phyloP scores from a whole-genome alignment of 1,284 basidiomycete species.

The Moniliella sp. region DNA sequence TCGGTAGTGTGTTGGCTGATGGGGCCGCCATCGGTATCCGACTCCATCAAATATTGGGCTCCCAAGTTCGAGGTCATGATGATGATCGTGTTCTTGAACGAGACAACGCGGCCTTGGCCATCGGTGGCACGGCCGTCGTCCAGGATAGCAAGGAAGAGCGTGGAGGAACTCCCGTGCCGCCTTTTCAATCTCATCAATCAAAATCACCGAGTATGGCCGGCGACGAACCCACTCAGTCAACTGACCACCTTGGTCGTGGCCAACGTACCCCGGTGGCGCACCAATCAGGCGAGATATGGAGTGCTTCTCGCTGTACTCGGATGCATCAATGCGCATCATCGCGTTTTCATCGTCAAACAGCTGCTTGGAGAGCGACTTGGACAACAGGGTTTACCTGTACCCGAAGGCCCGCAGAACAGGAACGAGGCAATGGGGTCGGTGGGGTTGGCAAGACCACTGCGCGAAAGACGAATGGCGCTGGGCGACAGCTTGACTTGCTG shows the following conservation, averaged over 20 bases:
- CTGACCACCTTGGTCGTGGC: conserved; percentile 62
- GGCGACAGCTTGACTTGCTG: conserved; percentile 44
- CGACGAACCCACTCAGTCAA: conserved; percentile 37
- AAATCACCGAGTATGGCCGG: conserved; percentile 30
- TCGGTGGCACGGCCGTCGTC: conserved; percentile 64
- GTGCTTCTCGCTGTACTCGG: conserved; percentile 39
- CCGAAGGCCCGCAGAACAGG: conserved; percentile 37
- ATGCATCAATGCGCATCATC: conserved; percentile 42
- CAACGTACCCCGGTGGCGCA: conserved; percentile 53
- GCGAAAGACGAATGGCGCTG: conserved; percentile 42
- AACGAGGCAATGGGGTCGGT: conserved; percentile 40
- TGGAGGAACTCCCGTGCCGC: conserved; percentile 74
- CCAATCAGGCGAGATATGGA: conserved; percentile 39
- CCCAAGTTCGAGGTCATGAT: conserved; percentile 41
- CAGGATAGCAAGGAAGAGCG: conserved; percentile 69
- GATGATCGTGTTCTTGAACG: conserved; percentile 32
- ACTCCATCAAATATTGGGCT: conserved; percentile 39
- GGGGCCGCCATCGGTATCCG: conserved; percentile 32
- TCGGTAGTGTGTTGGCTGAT: conserved; percentile 37
- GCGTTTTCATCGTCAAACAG: conserved; percentile 42
- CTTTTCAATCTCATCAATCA: conserved; percentile 38
- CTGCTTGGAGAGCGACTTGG: conserved; percentile 34
- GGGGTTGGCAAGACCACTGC: conserved; percentile 41
- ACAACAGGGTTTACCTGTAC: conserved; percentile 43
- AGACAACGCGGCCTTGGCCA: conserved; percentile 27